These are phyloP conservation scores for Backusella mclennaniae DNA, from an alignment of 192 early-diverging fungal species.

Conservation along the genomic window DNA sequence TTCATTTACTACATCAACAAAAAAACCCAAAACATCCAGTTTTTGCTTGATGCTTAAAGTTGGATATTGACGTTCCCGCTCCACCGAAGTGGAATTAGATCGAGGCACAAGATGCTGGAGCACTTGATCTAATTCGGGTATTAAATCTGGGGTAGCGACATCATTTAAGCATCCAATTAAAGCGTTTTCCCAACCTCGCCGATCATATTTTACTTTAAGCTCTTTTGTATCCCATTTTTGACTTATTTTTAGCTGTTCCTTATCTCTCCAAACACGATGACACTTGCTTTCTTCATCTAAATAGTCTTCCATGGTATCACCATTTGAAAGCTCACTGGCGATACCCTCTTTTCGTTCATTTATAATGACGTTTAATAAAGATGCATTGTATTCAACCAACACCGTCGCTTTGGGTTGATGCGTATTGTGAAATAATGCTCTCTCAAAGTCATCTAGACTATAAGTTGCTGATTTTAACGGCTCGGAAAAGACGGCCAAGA, in stretches of 20 bases:
- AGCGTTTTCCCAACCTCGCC: slow-evolving; percentile 46
- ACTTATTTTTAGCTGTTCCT: slow-evolving; percentile 28
- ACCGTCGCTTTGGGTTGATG: slow-evolving; percentile 42
- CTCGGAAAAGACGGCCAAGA: slow-evolving; percentile 60
- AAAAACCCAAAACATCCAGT: slow-evolving; percentile 23
- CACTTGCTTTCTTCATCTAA: background rate
- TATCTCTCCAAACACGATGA: slow-evolving; percentile 16
- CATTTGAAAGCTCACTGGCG: slow-evolving; percentile 18
- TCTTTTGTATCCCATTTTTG: slow-evolving; percentile 50
- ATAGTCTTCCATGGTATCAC: slow-evolving; percentile 25
- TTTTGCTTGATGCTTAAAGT: slow-evolving; percentile 22
- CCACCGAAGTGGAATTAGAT: slow-evolving; percentile 17
- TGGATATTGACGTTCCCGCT: slow-evolving; percentile 29
- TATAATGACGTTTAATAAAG: slow-evolving; percentile 51
- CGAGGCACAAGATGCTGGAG: slow-evolving; percentile 35
- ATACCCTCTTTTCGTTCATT: slow-evolving; percentile 39
- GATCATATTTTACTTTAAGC: slow-evolving; percentile 36
- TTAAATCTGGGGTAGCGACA: slow-evolving; percentile 44
- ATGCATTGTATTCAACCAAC: slow-evolving; percentile 45
- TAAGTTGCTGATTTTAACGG: slow-evolving; percentile 69
- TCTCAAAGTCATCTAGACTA: slow-evolving; percentile 76
- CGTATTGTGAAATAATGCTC: slow-evolving; percentile 53
- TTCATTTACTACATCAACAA: slow-evolving; percentile 33
- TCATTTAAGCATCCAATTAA: slow-evolving; percentile 53
- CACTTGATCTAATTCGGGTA: slow-evolving; percentile 44